Base-by-base conservation (phyloP, 2,329 filamentous ascomycete species). In the Penicillium sp. region DNA sequence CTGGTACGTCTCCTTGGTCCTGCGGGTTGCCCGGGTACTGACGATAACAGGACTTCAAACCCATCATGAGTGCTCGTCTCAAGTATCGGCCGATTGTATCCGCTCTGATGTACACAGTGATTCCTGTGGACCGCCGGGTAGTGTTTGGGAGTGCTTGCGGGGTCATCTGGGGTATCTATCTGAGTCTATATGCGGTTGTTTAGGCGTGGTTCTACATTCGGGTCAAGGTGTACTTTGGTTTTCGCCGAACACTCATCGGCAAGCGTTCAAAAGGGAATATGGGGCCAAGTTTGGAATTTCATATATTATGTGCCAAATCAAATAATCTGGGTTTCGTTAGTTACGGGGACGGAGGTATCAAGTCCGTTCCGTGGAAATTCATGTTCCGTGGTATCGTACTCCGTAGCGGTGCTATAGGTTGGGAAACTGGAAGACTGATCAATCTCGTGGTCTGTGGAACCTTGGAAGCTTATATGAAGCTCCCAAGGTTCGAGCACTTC, bases 11-110 rank as follows among this genome's bases (percentile, higher is more conserved):
- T 47, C 45, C 34, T 48, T 16, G 39, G 18, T 48, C 43, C 10
- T 47, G 9, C 40, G 24, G 8, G 42, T 42, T 54, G 11, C 14
- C 14, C 21, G 9, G 11, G 44, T 40, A 21, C 52, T 54, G 32
- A 54, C 32, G 14, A 24, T 10, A 18, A 13, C 38, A 77, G 42
- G 87, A 90, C 68, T 88, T 90, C 61, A 83, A 78, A 75, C 79
- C 81, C 0, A 79, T 93, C 52, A 78, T 91, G 62, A 67, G 76
- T 43, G 90, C 91, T 0, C 87, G 90, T 1, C 85, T 88, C 75
- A 87, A 83, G 67, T 78, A 92, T 54, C 91, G 90, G 84, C 90
- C 90, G 1, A 63, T 82, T 3, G 85, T 92, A 21, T 88, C 86
- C 58, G 68, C 89, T 16, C 67, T 90, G 57, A 89, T 89, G 77